Base-by-base conservation (phyloP, 2,329 filamentous ascomycete species). In the Xylariales sp. region DNA sequence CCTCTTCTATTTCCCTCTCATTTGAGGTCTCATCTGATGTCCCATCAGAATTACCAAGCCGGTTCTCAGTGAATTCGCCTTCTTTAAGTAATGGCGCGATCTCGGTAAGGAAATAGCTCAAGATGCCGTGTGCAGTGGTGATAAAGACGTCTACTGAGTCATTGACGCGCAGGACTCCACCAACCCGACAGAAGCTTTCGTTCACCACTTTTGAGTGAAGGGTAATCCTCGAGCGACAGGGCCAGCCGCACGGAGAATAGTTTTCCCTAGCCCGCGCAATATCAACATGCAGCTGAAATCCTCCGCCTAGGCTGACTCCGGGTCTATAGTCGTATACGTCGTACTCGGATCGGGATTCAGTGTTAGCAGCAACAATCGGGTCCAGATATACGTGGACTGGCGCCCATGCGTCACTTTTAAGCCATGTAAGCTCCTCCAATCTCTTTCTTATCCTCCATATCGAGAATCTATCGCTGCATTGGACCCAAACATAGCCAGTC, bases 391-490 rank as follows among this genome's bases (percentile, higher is more conserved):
- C 39, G n/a, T 62, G 49, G n/a, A 62, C 39, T 3, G 59, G 59
- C 23, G 59, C 59, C 16, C n/a, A 62, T 46, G n/a, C 41, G 39
- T 18, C 9, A 28, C 28, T 36, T 8, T 62, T 10, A 2, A 54
- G 59, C 59, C 59, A 62, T 16, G 5, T 18, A 16, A 62, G 59
- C 28, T 62, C 59, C 16, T 34, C 36, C 28, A 62, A 45, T 54
- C 59, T 62, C 50, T 62, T 54, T n/a, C 46, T 62, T 46, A 62
- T 62, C 30, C 48, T 62, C 50, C 49, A 30, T 10, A 62, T 34
- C 28, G 61, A 57, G 34, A 45, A 50, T 9, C 1, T 45, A 16
- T 64, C 61, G 12, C 43, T 45, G 45, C 61, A 64, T 28, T 45
- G 52, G 16, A 64, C 23, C 53, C 53, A 57, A 43, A 57, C 45